Conservation (phyloP, 1,139 yeast species). For the Debaryomyces sp. region DNA sequence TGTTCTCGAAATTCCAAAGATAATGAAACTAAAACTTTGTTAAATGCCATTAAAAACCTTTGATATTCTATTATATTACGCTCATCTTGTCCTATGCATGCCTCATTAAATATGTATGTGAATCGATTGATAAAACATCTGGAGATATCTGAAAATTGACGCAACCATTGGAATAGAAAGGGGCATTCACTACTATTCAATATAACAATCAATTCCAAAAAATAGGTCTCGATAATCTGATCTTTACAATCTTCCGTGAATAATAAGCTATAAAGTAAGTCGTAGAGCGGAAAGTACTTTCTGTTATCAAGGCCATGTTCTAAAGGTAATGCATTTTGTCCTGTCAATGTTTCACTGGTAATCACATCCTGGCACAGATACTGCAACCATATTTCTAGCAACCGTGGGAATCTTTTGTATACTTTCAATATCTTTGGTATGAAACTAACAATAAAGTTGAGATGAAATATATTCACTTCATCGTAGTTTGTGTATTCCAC, state of each 20-base stretch:
- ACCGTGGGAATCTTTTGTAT: slow-evolving; percentile 11
- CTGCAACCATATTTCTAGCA: slow-evolving; percentile 14
- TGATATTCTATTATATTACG: slow-evolving; percentile 1
- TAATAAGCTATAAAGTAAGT: slow-evolving; percentile 9
- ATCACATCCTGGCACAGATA: slow-evolving; percentile 3
- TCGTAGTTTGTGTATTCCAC: slow-evolving; percentile 10
- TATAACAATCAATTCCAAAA: slow-evolving; percentile 1
- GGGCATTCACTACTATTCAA: slow-evolving; percentile 3
- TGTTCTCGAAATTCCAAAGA: not conserved
- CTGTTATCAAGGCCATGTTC: not conserved
- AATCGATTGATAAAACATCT: slow-evolving; percentile 9
- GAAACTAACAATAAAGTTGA: slow-evolving; percentile 11
- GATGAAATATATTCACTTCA: slow-evolving; percentile 12
- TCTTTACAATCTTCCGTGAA: slow-evolving; percentile 9
- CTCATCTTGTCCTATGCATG: not conserved
- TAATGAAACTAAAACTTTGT: not conserved
- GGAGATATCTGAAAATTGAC: slow-evolving; percentile 8
- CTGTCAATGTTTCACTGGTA: not conserved
- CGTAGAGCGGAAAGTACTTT: slow-evolving; percentile 12
- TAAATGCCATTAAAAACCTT: slow-evolving; percentile 4
- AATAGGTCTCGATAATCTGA: slow-evolving; percentile 1
- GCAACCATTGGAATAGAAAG: slow-evolving; percentile 9
- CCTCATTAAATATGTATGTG: slow-evolving; percentile 5
- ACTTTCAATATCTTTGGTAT: slow-evolving; percentile 10
- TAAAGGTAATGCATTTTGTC: not conserved